Conservation (phyloP, 352 stramenopile genomes). For the Pythium brachiatum region DNA sequence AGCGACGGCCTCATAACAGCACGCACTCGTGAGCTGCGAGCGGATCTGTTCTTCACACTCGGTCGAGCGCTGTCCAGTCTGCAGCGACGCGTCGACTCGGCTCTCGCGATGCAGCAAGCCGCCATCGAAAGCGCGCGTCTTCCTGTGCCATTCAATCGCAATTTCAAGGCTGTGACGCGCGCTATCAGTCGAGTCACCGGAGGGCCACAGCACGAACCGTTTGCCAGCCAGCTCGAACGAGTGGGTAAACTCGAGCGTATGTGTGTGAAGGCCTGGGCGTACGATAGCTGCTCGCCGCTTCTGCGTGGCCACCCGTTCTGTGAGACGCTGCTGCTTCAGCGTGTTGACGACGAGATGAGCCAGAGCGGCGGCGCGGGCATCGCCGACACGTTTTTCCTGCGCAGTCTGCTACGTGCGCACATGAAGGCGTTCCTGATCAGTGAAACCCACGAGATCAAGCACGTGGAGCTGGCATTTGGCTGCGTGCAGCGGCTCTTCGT, state of each 20-base stretch:
- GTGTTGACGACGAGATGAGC: slow-evolving; percentile 46
- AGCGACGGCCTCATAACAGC: slow-evolving; percentile 9
- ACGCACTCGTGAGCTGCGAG: slow-evolving; percentile 10
- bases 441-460: slow-evolving; percentile 29
- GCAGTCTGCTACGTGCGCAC: slow-evolving; percentile 48
- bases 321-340: slow-evolving; percentile 57
- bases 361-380: slow-evolving; percentile 16
- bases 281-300: slow-evolving; percentile 37
- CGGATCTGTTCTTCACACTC: slow-evolving; percentile 14
- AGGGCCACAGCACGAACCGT: slow-evolving; percentile 38
- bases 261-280: slow-evolving; percentile 55
- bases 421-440: slow-evolving; percentile 39
- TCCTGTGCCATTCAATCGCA: slow-evolving; percentile 10
- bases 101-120: slow-evolving; percentile 18
- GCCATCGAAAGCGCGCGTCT: slow-evolving; percentile 16
- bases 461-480: slow-evolving; percentile 34
- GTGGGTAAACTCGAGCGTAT: slow-evolving; percentile 62
- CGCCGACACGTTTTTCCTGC: slow-evolving; percentile 53
- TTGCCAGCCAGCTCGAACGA: slow-evolving; percentile 37
- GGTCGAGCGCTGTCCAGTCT: background rate
- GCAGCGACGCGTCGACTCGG: background rate
- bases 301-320: slow-evolving; percentile 43
- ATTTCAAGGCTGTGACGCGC: slow-evolving; percentile 36
- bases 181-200: slow-evolving; percentile 31
- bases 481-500: slow-evolving; percentile 35